A percentile compares a stretch with the other conserved stretches of the same genome.
phyloP scores from a whole-genome alignment of 495 filamentous ascomycete genomes.

The Penicillium cataractarum region DNA sequence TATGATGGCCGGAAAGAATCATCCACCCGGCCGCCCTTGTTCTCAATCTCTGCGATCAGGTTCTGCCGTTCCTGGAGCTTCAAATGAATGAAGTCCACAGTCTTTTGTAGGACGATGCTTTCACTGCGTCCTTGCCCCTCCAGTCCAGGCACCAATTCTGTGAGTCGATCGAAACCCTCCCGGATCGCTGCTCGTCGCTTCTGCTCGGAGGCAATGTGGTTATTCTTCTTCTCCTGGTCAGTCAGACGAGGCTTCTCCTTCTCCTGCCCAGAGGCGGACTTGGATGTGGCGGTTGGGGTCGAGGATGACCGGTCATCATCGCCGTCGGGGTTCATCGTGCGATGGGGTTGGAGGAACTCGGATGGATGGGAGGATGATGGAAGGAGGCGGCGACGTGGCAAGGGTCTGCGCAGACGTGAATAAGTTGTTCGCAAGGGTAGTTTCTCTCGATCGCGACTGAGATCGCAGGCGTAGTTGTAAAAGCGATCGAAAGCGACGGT shows the following conservation, averaged over 20 bases:
- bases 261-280: slow-evolving; percentile 46
- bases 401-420: not conserved
- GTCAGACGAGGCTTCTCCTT: slow-evolving; percentile 77
- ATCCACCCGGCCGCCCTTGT: slow-evolving; percentile 59
- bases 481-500: slow-evolving; percentile 13
- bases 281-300: slow-evolving; percentile 65
- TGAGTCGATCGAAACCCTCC: slow-evolving; percentile 82
- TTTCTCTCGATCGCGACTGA: not conserved
- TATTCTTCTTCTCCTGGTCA: slow-evolving; percentile 86
- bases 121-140: slow-evolving; percentile 86
- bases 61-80: slow-evolving; percentile 64
- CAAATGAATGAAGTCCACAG: slow-evolving; percentile 70
- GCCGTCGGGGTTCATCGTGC: slow-evolving; percentile 37
- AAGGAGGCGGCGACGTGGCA: not conserved
- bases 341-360: slow-evolving; percentile 16
- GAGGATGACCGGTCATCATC: slow-evolving; percentile 43
- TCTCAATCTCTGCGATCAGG: slow-evolving; percentile 65
- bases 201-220: slow-evolving; percentile 88
- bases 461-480: not conserved
- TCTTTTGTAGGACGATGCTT: slow-evolving; percentile 76
- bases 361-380: not conserved
- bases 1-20: slow-evolving; percentile 46
- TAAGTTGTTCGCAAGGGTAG: not conserved
- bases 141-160: slow-evolving; percentile 79
- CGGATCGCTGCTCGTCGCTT: slow-evolving; percentile 87